These are phyloP conservation scores for Gryganskiella cystojenkinii DNA, from an alignment of 192 early-diverging fungal species.

Conservation along the genomic window DNA sequence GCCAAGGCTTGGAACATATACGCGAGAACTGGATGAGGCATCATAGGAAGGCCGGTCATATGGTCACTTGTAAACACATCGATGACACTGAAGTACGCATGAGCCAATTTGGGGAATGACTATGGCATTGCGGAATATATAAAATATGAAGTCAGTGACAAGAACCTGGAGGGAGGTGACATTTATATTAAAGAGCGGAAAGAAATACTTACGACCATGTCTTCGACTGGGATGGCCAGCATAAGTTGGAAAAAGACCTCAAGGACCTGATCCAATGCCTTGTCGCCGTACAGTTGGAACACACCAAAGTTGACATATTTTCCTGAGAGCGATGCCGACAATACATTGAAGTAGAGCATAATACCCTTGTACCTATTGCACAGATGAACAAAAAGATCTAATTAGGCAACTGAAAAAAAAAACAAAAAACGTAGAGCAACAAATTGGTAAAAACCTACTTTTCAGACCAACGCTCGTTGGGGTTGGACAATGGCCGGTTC, in stretches of 20 bases:
- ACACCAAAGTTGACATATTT: conserved; percentile 94
- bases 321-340: conserved; percentile 77
- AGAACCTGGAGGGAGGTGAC: too few species aligned
- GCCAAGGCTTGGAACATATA: conserved; percentile 81
- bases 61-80: conserved; percentile 76
- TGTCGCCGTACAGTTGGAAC: conserved; percentile 88
- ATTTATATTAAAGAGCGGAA: too few species aligned
- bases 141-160: not conserved
- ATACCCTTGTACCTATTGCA: conserved; percentile 78
- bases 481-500: conserved; percentile 32
- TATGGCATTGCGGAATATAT: conserved; percentile 29
- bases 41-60: conserved; percentile 69
- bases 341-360: conserved; percentile 76
- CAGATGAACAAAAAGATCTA: not conserved
- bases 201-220: conserved; percentile 70
- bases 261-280: conserved; percentile 75
- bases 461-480: conserved; percentile 31
- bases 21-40: conserved; percentile 67
- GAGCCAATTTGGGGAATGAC: conserved; percentile 69
- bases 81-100: conserved; percentile 71
- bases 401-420: too few species aligned
- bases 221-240: conserved; percentile 75
- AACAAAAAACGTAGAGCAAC: too few species aligned
- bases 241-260: conserved; percentile 74
- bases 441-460: conserved; percentile 43